Conservation (phyloP, 352 stramenopile genomes). For the Thalassiosira oceanica region DNA sequence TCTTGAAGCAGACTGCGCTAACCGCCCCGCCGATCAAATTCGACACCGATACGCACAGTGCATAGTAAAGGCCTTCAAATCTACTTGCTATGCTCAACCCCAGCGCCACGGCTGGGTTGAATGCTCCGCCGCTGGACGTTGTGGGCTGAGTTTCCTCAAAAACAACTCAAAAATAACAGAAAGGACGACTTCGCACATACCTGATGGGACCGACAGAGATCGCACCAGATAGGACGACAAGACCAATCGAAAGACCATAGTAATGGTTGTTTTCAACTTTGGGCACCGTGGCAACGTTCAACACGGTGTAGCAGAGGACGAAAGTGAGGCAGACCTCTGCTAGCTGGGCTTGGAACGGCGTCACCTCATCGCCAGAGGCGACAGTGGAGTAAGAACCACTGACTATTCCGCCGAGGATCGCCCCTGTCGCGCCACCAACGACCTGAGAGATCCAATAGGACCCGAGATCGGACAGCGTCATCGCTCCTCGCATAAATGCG, state of each 20-base stretch:
- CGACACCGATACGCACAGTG: constrained; percentile 1
- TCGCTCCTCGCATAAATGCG: constrained; percentile 19
- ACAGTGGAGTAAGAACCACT: background rate
- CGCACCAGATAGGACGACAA: constrained; percentile 32
- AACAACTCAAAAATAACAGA: too few species aligned
- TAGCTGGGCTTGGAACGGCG: constrained; percentile 17
- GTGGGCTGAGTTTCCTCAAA: too few species aligned
- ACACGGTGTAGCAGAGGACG: constrained; percentile 30
- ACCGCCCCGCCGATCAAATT: constrained; percentile 22
- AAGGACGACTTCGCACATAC: too few species aligned
- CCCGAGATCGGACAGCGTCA: constrained; percentile 15
- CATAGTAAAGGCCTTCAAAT: constrained; percentile 20
- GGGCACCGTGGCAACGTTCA: constrained; percentile 24
- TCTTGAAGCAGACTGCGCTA: constrained; percentile 13
- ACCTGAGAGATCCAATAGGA: constrained; percentile 18
- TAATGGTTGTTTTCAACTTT: constrained; percentile 28
- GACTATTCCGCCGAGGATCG: constrained; percentile 13
- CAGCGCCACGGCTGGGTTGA: constrained; percentile 38
- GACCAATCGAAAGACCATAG: constrained; percentile 34
- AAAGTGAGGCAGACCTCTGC: constrained; percentile 25
- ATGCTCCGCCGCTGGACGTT: constrained; percentile 29
- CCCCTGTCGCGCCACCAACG: constrained; percentile 12
- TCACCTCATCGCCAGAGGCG: constrained; percentile 4
- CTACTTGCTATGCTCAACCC: constrained; percentile 25
- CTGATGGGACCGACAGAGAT: constrained; percentile 20